Evolutionary conservation across 192 early-diverging fungal genomes (phyloP), one percentile per base, ranked within the genome.

Genomic region (Cetraspora pellucida): DNA sequence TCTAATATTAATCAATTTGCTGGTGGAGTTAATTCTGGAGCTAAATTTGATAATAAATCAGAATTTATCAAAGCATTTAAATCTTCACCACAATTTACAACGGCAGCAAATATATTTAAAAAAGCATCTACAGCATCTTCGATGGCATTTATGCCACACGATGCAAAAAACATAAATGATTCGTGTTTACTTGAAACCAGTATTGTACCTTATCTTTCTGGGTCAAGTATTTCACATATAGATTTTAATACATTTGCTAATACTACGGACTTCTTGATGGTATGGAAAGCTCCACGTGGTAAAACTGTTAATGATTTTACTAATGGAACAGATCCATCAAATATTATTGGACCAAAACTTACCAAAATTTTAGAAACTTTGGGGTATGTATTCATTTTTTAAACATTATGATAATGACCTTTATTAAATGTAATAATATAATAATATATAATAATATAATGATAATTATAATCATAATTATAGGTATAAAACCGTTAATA

Each of bases 341-440:
- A 65, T 65, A 16, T n/a, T 1, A 65, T 65, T n/a, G 63, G 63
- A 37, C 63, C 63, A 21, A 65, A 65, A n/a, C 37, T 31, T 10
- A 43, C 43, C 10, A n/a, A 28, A 2, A 43, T 65, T 30, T 45
- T 65, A 10, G 14, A 65, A 19, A 19, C 37, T 65, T 14, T 65
- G 7, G 63, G 63, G 63, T 65, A 43, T 30, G 60, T 63, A 13
- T 30, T 14, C 30, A 11, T 61, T 52, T 10, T 11, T 37, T 37
- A 37, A 6, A 37, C 7, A 6, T 37, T 37, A n/a, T n/a, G n/a
- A n/a, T n/a, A n/a, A n/a, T n/a, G n/a, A n/a, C n/a, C 37, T 37
- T 37, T 37, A n/a, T n/a, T 37, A 37, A 37, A 37, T 1, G 37
- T 37, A 6, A 37, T 37, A 37, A 6, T 6, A 37, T 37, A 37